These are phyloP conservation scores for Penicillium sclerotiorum DNA, from an alignment of 2,329 filamentous ascomycete species.

Conservation along the genomic window DNA sequence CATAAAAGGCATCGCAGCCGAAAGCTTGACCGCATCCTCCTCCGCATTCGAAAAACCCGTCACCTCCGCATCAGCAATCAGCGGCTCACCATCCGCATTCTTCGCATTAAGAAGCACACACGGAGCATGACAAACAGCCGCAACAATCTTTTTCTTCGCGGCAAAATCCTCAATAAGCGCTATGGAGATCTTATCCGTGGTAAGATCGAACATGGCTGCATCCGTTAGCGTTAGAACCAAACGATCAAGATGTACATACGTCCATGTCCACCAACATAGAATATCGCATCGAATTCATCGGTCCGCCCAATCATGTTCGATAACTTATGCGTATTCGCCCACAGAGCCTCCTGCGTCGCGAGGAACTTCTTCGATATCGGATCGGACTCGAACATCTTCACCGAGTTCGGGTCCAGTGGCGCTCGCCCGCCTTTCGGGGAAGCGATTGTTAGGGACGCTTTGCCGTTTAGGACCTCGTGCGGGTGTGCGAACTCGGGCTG, in stretches of 20 bases:
- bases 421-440: conserved; percentile 65
- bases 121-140: conserved; percentile 53
- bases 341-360: conserved; percentile 60
- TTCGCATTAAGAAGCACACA: conserved; percentile 50
- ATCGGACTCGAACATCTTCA: conserved; percentile 60
- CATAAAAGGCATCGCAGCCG: conserved; percentile 48
- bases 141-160: conserved; percentile 50
- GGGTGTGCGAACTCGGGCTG: conserved; percentile 66
- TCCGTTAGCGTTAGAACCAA: neutral
- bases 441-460: conserved; percentile 59
- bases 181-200: conserved; percentile 43
- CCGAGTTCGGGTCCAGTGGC: conserved; percentile 62
- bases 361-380: conserved; percentile 55
- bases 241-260: conserved; percentile 41
- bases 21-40: conserved; percentile 45
- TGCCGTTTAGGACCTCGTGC: conserved; percentile 59
- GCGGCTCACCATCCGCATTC: conserved; percentile 42
- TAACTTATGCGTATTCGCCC: conserved; percentile 66
- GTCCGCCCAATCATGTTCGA: conserved; percentile 59
- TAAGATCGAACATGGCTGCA: conserved; percentile 54
- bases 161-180: conserved; percentile 54
- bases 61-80: conserved; percentile 44
- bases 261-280: conserved; percentile 62
- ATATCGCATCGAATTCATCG: conserved; percentile 65
- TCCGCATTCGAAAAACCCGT: conserved; percentile 53